Percentiles rank a stretch among this genome's conserved stretches.
Evolutionary conservation across 495 filamentous ascomycete genomes (phyloP).

Genomic region (Penicillium flavigenum): DNA sequence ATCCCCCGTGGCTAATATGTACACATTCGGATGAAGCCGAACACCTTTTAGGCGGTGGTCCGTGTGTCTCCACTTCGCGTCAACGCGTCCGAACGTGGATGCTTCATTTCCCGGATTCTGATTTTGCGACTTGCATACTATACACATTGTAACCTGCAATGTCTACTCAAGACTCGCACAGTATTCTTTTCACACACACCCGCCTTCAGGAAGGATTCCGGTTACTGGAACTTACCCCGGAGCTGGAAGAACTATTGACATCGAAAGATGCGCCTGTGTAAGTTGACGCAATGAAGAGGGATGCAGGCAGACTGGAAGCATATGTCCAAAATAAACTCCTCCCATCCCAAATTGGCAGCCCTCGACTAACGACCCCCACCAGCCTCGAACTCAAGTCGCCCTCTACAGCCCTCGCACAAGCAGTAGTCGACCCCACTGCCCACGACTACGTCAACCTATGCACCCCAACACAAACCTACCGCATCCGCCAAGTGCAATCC

Average conservation of each 20-base stretch:
- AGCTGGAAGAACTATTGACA: slow-evolving; percentile 65
- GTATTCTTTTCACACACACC: slow-evolving; percentile 63
- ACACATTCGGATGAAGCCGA: slow-evolving; percentile 3
- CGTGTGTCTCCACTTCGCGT: slow-evolving; percentile 26
- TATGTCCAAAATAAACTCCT: neutral
- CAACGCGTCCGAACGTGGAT: slow-evolving; percentile 13
- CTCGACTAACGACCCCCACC: slow-evolving; percentile 28
- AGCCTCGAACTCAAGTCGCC: slow-evolving; percentile 69
- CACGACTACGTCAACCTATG: slow-evolving; percentile 70
- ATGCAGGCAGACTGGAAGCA: neutral
- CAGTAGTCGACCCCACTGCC: slow-evolving; percentile 33
- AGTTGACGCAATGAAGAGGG: slow-evolving; percentile 24
- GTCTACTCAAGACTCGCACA: slow-evolving; percentile 59
- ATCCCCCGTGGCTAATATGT: neutral
- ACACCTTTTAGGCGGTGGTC: slow-evolving; percentile 33
- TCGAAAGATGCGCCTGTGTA: slow-evolving; percentile 61
- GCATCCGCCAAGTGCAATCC: slow-evolving; percentile 84
- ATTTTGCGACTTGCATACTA: neutral
- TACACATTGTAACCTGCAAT: slow-evolving; percentile 34
- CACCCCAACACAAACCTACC: slow-evolving; percentile 67
- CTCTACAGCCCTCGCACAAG: slow-evolving; percentile 25
- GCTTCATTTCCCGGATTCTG: neutral
- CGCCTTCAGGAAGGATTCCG: slow-evolving; percentile 63
- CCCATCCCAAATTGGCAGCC: neutral
- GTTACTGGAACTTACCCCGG: slow-evolving; percentile 77